Conservation (phyloP, 768 basidiomycete species). For the Podaxis sp. region DNA sequence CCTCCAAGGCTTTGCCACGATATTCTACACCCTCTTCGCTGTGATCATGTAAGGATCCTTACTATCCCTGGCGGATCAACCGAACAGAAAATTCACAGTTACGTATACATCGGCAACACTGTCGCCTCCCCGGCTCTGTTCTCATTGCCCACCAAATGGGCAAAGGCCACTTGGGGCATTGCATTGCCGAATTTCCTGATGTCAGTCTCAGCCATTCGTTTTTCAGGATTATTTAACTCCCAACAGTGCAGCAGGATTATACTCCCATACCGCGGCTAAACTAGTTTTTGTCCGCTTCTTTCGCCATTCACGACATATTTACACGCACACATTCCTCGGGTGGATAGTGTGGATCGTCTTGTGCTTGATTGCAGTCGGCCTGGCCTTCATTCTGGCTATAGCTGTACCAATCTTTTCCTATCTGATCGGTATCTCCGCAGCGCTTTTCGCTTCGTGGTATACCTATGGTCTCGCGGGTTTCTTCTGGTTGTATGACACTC, state of each 20-base stretch:
- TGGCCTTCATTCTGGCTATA: slow-evolving; percentile 46
- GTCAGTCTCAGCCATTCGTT: slow-evolving; percentile 23
- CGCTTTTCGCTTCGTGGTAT: slow-evolving; percentile 59
- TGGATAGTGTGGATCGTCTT: slow-evolving; percentile 47
- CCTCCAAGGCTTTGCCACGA: slow-evolving; percentile 51
- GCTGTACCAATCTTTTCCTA: slow-evolving; percentile 56
- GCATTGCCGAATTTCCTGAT: slow-evolving; percentile 52
- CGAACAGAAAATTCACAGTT: slow-evolving; percentile 22
- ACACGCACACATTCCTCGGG: slow-evolving; percentile 39
- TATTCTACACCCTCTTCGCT: slow-evolving; percentile 48
- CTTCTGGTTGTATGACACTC: slow-evolving; percentile 52
- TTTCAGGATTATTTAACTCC: neutral
- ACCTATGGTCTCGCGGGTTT: slow-evolving; percentile 54
- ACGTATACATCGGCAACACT: slow-evolving; percentile 46
- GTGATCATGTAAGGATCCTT: slow-evolving; percentile 28
- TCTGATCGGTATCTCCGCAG: slow-evolving; percentile 50
- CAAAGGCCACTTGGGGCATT: slow-evolving; percentile 47
- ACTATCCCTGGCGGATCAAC: neutral
- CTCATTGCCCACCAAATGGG: slow-evolving; percentile 47
- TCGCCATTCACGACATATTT: slow-evolving; percentile 44
- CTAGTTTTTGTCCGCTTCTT: slow-evolving; percentile 52
- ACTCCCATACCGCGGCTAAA: slow-evolving; percentile 52
- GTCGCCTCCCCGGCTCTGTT: slow-evolving; percentile 45
- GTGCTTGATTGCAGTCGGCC: slow-evolving; percentile 36
- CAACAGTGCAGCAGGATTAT: slow-evolving; percentile 43